Evolutionary conservation across 805 yeast genomes (phyloP).

Genomic region (Pichia occidentalis): DNA sequence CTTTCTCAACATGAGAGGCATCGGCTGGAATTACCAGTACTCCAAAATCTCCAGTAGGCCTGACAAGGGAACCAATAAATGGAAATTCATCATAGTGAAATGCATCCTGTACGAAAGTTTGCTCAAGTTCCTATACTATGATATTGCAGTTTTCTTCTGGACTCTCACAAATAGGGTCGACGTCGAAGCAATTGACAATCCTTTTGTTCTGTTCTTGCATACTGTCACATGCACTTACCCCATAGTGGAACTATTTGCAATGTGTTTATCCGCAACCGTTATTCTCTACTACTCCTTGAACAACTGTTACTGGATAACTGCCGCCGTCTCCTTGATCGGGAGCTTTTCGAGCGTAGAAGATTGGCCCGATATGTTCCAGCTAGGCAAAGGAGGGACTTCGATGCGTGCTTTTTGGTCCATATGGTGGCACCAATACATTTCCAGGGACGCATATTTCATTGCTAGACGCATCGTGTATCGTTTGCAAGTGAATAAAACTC

Average conservation of each 20-base stretch:
- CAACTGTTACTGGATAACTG: slow-evolving; percentile 5
- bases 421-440: slow-evolving; percentile 16
- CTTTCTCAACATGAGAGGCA: slow-evolving; percentile 11
- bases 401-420: slow-evolving; percentile 11
- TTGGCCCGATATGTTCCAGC: slow-evolving; percentile 13
- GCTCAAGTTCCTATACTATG: slow-evolving; percentile 9
- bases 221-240: background rate
- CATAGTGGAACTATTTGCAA: background rate
- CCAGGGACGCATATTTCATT: slow-evolving; percentile 8
- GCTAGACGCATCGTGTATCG: slow-evolving; percentile 1
- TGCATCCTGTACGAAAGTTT: slow-evolving; percentile 8
- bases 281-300: slow-evolving; percentile 12
- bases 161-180: too few species aligned
- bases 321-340: slow-evolving; percentile 3
- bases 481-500: background rate
- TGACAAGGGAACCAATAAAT: slow-evolving; percentile 2
- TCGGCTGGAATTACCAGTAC: slow-evolving; percentile 14
- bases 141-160: slow-evolving; percentile 4
- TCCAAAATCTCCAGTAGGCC: background rate
- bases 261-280: background rate
- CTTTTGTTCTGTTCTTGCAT: background rate
- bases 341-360: slow-evolving; percentile 8
- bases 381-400: slow-evolving; percentile 2
- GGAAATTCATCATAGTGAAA: slow-evolving; percentile 9
- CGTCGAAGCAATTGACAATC: background rate